Conservation (phyloP, 225 moss, liverwort and hornwort genomes). For the Rhytidiadelphus loreus region DNA sequence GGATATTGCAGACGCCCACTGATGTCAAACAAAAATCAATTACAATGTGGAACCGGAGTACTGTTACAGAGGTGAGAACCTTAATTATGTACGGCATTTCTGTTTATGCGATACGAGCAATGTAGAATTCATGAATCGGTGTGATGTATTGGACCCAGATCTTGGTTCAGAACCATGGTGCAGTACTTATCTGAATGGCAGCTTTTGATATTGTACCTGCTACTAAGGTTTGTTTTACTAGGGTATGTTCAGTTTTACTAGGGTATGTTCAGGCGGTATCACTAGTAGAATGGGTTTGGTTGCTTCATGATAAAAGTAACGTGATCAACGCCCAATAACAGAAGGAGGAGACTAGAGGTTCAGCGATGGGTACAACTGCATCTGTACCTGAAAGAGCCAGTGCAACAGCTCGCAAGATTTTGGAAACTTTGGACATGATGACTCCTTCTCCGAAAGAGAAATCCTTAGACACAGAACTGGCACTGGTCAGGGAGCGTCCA, state of each 20-base stretch:
- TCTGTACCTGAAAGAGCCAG: constrained; percentile 42
- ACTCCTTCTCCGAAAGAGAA: constrained; percentile 86
- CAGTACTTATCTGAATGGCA: too few species aligned
- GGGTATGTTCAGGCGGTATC: background rate
- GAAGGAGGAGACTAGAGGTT: constrained; percentile 16
- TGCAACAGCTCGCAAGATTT: constrained; percentile 90
- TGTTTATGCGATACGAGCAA: background rate
- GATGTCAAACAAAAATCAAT: constrained; percentile 29
- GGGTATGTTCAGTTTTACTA: background rate
- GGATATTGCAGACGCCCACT: constrained; percentile 34
- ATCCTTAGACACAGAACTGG: constrained; percentile 68
- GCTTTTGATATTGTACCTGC: too few species aligned
- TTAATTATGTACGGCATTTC: background rate
- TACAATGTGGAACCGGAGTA: constrained; percentile 18
- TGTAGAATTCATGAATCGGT: background rate
- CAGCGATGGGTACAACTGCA: background rate
- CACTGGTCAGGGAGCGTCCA: constrained; percentile 61
- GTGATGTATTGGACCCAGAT: background rate
- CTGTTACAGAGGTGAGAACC: constrained; percentile 22
- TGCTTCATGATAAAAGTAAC: constrained; percentile 5
- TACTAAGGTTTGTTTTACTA: background rate
- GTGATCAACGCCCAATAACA: background rate
- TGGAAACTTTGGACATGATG: constrained; percentile 95
- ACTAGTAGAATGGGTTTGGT: background rate
- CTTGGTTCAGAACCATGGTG: background rate